Conservation (phyloP, 345 rosid genomes). For the Trapa bicornis region DNA sequence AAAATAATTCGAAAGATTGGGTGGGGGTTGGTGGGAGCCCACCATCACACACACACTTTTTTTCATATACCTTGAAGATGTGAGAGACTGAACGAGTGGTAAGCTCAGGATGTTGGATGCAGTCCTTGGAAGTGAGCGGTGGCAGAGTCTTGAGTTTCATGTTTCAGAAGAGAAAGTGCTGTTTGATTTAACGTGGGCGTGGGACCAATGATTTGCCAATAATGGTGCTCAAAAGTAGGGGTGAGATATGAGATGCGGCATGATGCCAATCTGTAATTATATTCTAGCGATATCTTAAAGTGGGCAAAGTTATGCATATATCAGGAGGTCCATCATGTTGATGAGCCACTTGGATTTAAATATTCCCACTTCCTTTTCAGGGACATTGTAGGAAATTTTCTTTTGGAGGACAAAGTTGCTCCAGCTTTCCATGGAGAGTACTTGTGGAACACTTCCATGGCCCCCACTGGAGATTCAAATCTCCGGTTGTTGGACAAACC, state of each 20-base stretch:
- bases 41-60: background rate
- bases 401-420: background rate
- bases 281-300: conserved; percentile 8
- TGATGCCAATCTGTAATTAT: conserved; percentile 15
- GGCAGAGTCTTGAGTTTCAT: conserved; percentile 17
- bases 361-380: background rate
- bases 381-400: background rate
- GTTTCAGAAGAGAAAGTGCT: conserved; percentile 6
- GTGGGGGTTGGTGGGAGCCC: background rate
- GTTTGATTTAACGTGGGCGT: conserved; percentile 15
- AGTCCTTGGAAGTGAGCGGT: conserved; percentile 24
- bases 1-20: conserved; percentile 1
- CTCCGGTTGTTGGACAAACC: background rate
- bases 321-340: conserved; percentile 5
- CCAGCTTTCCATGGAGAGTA: background rate
- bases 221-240: conserved; percentile 23
- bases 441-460: background rate
- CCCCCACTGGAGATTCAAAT: background rate
- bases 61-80: conserved; percentile 2
- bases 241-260: conserved; percentile 14
- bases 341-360: conserved; percentile 16
- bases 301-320: conserved; percentile 24
- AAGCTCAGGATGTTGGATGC: conserved; percentile 21
- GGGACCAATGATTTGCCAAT: conserved; percentile 27
- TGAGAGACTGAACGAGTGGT: conserved; percentile 14